These are phyloP conservation scores for Otatea glauca DNA, from an alignment of 176 grass and related monocot species.

Conservation along the genomic window DNA sequence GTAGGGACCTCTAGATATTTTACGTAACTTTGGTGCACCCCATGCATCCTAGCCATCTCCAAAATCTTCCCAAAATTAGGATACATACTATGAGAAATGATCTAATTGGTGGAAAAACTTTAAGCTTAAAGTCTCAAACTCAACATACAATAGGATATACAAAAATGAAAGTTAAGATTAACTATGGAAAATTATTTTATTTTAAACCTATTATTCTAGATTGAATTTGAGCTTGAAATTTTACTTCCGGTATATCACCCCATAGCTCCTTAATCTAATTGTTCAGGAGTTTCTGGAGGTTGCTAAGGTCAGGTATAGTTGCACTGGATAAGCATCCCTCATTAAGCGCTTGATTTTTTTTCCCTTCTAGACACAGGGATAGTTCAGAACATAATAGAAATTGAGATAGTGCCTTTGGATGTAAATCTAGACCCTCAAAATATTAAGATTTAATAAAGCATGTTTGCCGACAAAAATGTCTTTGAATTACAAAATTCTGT, in stretches of 20 bases:
- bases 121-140: not conserved
- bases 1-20: not conserved
- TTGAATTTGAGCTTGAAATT: too few relatives aligned
- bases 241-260: too few relatives aligned
- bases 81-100: not conserved
- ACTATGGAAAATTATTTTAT: not conserved
- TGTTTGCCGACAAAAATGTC: too few relatives aligned
- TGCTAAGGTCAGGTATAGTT: not conserved
- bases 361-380: not conserved
- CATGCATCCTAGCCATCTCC: not conserved
- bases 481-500: too few relatives aligned
- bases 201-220: too few relatives aligned
- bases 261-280: not conserved
- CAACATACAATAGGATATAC: not conserved
- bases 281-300: not conserved
- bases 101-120: not conserved
- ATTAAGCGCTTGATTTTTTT: not conserved
- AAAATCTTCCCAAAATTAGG: not conserved
- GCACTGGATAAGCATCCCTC: not conserved
- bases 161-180: not conserved
- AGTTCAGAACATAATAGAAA: not conserved
- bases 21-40: not conserved
- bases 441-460: not conserved
- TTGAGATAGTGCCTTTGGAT: not conserved
- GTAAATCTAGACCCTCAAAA: not conserved